Percentiles rank a stretch among this genome's conserved stretches.
These are phyloP conservation scores for Blastocystis sp. DNA, from an alignment of 352 stramenopile genomes.

Conservation along the genomic window DNA sequence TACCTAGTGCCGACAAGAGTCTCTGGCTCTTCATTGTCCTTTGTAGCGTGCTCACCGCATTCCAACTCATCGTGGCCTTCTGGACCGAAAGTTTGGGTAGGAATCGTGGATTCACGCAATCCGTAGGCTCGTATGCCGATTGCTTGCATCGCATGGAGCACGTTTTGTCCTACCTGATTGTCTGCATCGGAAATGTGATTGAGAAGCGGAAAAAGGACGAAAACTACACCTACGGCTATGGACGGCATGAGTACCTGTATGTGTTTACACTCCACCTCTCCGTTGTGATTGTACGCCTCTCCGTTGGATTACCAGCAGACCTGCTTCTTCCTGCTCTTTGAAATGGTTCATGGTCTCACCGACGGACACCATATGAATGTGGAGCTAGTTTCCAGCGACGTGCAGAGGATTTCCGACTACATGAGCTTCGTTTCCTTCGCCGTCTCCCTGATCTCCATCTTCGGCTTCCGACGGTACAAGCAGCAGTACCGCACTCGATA, in stretches of 20 bases:
- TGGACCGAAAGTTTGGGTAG: neutral
- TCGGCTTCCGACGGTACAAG: conserved; percentile 35
- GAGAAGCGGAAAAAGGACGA: neutral
- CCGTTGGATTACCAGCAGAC: neutral
- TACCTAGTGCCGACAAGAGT: neutral
- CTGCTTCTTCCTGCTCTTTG: conserved; percentile 20
- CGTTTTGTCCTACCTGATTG: neutral
- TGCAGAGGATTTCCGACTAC: neutral
- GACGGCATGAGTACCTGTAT: conserved; percentile 15
- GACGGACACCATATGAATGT: conserved; percentile 26
- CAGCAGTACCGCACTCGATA: conserved; percentile 2
- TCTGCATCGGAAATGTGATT: conserved; percentile 1
- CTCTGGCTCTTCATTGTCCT: conserved; percentile 29
- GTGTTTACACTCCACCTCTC: conserved; percentile 14
- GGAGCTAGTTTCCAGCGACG: neutral
- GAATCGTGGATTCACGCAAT: neutral
- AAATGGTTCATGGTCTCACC: conserved; percentile 12
- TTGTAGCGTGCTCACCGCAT: neutral
- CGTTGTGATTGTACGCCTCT: neutral
- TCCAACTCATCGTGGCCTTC: neutral
- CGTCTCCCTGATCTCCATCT: conserved; percentile 26
- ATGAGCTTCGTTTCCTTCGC: conserved; percentile 10
- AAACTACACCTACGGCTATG: conserved; percentile 21
- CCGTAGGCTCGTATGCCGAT: conserved; percentile 1
- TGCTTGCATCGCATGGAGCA: conserved; percentile 26